These are phyloP conservation scores for Pythium phragmitis DNA, from an alignment of 352 stramenopile genomes.

Conservation along the genomic window DNA sequence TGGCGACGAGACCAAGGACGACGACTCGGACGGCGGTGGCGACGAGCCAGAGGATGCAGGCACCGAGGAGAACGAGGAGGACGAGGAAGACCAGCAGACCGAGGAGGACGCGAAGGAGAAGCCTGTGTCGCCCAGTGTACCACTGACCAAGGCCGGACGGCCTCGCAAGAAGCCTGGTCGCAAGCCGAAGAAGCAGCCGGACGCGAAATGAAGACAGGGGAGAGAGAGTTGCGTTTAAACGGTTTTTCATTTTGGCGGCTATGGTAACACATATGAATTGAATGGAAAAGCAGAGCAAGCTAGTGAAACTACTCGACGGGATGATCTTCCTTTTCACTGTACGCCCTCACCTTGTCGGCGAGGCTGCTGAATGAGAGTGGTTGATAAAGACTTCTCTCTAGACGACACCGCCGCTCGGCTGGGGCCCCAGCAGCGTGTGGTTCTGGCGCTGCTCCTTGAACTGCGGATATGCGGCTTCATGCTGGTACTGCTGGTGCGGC, in stretches of 20 bases:
- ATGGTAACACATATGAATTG: slow-evolving; percentile 20
- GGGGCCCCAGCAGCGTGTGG: slow-evolving; percentile 59
- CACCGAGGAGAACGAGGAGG: slow-evolving; percentile 22
- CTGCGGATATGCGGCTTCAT: slow-evolving; percentile 55
- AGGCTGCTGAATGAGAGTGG: too few relatives aligned
- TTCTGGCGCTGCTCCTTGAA: slow-evolving; percentile 70
- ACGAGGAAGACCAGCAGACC: slow-evolving; percentile 22
- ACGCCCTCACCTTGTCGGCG: too few relatives aligned
- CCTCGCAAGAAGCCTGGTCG: slow-evolving; percentile 55
- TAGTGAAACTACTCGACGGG: background rate
- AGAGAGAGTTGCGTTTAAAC: background rate
- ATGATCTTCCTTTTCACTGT: too few relatives aligned
- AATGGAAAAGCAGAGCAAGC: slow-evolving; percentile 3
- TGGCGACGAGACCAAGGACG: slow-evolving; percentile 20
- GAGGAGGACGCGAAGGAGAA: slow-evolving; percentile 17
- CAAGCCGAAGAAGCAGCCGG: slow-evolving; percentile 34
- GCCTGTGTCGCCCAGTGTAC: slow-evolving; percentile 8
- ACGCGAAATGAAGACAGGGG: slow-evolving; percentile 2
- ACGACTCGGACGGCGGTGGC: slow-evolving; percentile 16
- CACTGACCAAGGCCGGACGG: slow-evolving; percentile 42
- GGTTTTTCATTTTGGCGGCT: slow-evolving; percentile 14
- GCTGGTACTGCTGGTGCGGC: slow-evolving; percentile 23
- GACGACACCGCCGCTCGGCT: slow-evolving; percentile 67
- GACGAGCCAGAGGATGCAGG: slow-evolving; percentile 18
- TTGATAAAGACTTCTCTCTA: slow-evolving; percentile 24